Conservation (phyloP, 78 protist species). For the Mantamonas sphyraenae region DNA sequence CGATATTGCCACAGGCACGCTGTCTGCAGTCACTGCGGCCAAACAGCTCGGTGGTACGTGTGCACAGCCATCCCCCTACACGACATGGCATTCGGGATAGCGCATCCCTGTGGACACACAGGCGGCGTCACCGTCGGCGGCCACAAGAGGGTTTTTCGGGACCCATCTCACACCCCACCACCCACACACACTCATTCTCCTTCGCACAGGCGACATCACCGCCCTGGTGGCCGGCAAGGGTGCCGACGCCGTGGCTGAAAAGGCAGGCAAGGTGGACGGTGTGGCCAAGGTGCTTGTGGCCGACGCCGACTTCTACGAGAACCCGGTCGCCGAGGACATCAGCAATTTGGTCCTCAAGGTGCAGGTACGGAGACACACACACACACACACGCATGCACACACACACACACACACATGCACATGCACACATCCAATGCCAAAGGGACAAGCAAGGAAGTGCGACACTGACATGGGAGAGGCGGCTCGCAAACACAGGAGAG, state of each 20-base stretch:
- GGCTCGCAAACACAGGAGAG: slow-evolving; percentile 8
- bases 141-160: too few relatives aligned
- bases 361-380: not conserved
- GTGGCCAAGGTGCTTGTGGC: slow-evolving; percentile 45
- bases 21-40: slow-evolving; percentile 29
- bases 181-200: too few relatives aligned
- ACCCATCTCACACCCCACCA: too few relatives aligned
- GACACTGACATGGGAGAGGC: slow-evolving; percentile 16
- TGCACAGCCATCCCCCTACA: too few relatives aligned
- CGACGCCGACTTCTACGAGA: not conserved
- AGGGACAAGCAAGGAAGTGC: not conserved
- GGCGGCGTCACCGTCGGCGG: too few relatives aligned
- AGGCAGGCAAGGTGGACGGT: slow-evolving; percentile 56
- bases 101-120: too few relatives aligned
- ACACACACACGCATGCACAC: not conserved
- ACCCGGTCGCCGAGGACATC: not conserved
- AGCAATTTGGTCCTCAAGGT: too few relatives aligned
- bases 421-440: not conserved
- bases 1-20: slow-evolving; percentile 8
- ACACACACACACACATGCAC: slow-evolving; percentile 10
- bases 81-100: too few relatives aligned
- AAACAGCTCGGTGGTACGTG: not conserved
- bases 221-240: slow-evolving; percentile 20
- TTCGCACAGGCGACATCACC: too few relatives aligned
- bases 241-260: slow-evolving; percentile 22